Conservation (phyloP, 129 eudicot species). For the Logfia minima region DNA sequence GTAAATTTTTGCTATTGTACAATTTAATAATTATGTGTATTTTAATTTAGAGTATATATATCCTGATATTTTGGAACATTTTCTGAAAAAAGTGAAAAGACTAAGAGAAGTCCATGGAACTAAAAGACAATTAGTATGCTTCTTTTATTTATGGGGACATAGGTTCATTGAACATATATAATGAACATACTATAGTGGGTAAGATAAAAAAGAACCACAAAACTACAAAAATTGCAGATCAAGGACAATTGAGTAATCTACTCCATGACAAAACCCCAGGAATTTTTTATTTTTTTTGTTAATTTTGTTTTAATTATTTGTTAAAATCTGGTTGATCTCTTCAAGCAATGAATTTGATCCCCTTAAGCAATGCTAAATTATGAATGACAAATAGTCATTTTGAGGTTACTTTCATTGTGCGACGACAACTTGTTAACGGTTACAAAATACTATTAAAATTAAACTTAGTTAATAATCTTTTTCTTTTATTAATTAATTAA, state of each 20-base stretch:
- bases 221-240: conserved; percentile 1
- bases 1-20: too few species aligned
- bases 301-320: not conserved
- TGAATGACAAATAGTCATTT: not conserved
- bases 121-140: conserved; percentile 4
- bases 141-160: conserved; percentile 11
- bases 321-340: not conserved
- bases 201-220: conserved; percentile 27
- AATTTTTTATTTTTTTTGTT: too few species aligned
- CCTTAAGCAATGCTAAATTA: conserved; percentile 8
- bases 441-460: too few species aligned
- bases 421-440: not conserved
- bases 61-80: not conserved
- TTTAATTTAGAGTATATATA: too few species aligned
- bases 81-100: not conserved
- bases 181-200: not conserved
- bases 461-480: too few species aligned
- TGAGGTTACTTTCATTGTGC: not conserved
- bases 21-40: too few species aligned
- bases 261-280: conserved; percentile 7
- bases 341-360: conserved; percentile 7
- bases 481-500: too few species aligned
- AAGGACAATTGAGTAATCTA: conserved; percentile 8
- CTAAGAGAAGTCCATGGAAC: conserved; percentile 9
- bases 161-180: conserved; percentile 29